Conservation (phyloP, 208 protist genomes). For the Trichomonas vaginalis region DNA sequence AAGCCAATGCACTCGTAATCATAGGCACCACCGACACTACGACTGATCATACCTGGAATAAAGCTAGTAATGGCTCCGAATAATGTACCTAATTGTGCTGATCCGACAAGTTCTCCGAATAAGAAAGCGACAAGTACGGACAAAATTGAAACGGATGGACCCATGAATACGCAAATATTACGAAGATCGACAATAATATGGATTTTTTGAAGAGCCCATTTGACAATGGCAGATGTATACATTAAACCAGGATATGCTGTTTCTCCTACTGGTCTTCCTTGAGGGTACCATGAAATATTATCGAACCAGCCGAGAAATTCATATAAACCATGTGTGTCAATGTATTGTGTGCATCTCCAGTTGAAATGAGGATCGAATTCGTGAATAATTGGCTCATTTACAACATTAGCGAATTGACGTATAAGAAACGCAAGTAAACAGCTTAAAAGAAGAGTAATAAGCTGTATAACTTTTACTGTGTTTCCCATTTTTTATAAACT, state of each 20-base stretch:
- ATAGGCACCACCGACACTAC: conserved; percentile 88
- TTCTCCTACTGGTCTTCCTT: conserved; percentile 83
- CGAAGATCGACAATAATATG: conserved; percentile 68
- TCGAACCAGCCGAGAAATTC: conserved; percentile 96
- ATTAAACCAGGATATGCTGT: conserved; percentile 91
- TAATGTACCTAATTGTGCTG: neutral
- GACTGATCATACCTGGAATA: conserved; percentile 48
- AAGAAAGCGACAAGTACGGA: neutral
- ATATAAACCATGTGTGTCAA: conserved; percentile 62
- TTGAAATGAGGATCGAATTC: conserved; percentile 48
- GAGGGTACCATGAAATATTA: conserved; percentile 80
- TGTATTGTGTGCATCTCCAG: conserved; percentile 60
- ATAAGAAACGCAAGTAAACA: conserved; percentile 28
- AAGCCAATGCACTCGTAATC: conserved; percentile 94
- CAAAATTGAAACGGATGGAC: neutral
- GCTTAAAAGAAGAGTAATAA: neutral
- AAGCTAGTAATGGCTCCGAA: neutral
- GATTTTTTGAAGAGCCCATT: conserved; percentile 56
- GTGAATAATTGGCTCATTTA: conserved; percentile 35
- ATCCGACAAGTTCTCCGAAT: neutral
- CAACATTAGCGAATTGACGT: conserved; percentile 29
- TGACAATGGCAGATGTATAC: conserved; percentile 70
- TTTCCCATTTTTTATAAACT: neutral
- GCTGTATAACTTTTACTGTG: neutral
- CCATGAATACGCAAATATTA: conserved; percentile 71